Conservation (phyloP, 306 rosid species). For the Carpinus viminea region DNA sequence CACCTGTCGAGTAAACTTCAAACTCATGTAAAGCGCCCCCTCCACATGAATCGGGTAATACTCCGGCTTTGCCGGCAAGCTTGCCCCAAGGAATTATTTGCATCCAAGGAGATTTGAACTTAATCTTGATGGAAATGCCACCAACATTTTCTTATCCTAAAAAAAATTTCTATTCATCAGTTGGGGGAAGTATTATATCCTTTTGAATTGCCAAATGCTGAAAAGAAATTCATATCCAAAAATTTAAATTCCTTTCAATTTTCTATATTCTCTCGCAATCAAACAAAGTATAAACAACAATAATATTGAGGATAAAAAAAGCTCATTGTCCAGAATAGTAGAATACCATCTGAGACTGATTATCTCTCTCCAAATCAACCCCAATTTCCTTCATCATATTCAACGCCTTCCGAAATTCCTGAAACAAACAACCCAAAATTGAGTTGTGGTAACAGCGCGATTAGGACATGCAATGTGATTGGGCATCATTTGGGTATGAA, state of each 20-base stretch:
- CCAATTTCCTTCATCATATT: conserved; percentile 69
- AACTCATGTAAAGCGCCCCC: too few species aligned
- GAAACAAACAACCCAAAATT: conserved; percentile 19
- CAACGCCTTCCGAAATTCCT: conserved; percentile 65
- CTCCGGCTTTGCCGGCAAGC: too few species aligned
- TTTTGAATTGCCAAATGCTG: neutral
- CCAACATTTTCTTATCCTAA: neutral
- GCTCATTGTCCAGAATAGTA: neutral
- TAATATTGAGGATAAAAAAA: neutral
- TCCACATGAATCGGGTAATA: too few species aligned
- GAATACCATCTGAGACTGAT: conserved; percentile 54
- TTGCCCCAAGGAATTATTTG: too few species aligned
- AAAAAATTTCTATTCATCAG: neutral
- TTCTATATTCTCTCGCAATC: neutral
- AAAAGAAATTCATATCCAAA: neutral
- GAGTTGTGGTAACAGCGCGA: neutral
- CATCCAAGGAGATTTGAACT: too few species aligned
- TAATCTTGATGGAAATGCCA: too few species aligned
- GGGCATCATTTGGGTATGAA: neutral
- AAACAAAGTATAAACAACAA: neutral
- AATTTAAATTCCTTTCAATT: neutral
- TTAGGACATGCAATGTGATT: neutral
- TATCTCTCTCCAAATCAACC: conserved; percentile 70
- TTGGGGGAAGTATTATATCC: neutral
- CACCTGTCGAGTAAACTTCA: too few species aligned